Percentiles rank a stretch among this genome's conserved stretches.
Conservation (phyloP, 1,284 basidiomycete species). For the Moesziomyces globuligerus region DNA sequence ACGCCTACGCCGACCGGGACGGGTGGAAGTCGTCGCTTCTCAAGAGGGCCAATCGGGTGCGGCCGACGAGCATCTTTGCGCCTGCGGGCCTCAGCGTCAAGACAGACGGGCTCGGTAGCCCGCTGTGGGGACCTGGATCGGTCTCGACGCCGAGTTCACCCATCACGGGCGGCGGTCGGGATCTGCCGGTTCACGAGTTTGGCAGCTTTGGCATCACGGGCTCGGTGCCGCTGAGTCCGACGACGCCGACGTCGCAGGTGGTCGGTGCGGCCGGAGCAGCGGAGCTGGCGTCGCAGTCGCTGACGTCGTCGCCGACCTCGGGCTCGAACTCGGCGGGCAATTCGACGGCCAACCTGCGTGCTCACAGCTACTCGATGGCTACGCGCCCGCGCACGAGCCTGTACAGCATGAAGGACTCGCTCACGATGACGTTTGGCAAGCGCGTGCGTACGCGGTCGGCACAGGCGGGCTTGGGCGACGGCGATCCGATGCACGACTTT, state of each 20-base stretch:
- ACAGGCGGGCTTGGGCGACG: slow-evolving; percentile 20
- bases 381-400: slow-evolving; percentile 28
- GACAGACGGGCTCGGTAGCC: slow-evolving; percentile 26
- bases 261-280: background rate
- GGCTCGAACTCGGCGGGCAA: slow-evolving; percentile 25
- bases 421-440: slow-evolving; percentile 36
- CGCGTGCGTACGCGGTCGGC: slow-evolving; percentile 29
- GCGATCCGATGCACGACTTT: slow-evolving; percentile 11
- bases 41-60: slow-evolving; percentile 40
- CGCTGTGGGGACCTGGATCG: slow-evolving; percentile 28
- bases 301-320: slow-evolving; percentile 35
- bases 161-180: slow-evolving; percentile 8
- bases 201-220: slow-evolving; percentile 19
- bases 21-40: slow-evolving; percentile 45
- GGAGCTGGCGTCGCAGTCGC: slow-evolving; percentile 14
- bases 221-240: slow-evolving; percentile 18
- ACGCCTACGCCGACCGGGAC: slow-evolving; percentile 21
- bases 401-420: slow-evolving; percentile 44
- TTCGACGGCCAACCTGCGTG: slow-evolving; percentile 24
- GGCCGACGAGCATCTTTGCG: slow-evolving; percentile 41
- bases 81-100: slow-evolving; percentile 29
- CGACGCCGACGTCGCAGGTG: slow-evolving; percentile 7
- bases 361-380: slow-evolving; percentile 12
- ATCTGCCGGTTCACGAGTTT: slow-evolving; percentile 36
- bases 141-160: slow-evolving; percentile 43